phyloP scores from a whole-genome alignment of 2,329 filamentous ascomycete genomes.

The Aspergillus unguis region DNA sequence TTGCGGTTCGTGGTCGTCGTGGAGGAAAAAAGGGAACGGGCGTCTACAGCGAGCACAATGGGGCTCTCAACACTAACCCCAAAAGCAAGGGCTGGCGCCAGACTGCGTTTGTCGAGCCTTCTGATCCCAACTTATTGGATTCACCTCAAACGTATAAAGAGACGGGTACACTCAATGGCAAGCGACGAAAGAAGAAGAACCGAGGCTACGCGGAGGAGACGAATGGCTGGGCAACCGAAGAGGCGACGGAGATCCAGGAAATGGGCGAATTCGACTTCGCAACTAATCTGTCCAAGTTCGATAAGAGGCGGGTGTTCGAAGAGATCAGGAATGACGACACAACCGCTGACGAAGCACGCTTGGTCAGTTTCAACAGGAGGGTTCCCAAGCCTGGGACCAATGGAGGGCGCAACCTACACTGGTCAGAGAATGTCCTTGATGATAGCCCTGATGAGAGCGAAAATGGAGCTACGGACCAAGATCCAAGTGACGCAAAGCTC shows the following conservation, averaged over 20 bases:
- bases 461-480: constrained; percentile 59
- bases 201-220: constrained; percentile 52
- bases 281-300: constrained; percentile 85
- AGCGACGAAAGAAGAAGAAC: constrained; percentile 47
- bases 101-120: constrained; percentile 61
- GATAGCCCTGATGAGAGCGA: constrained; percentile 70
- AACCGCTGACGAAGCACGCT: constrained; percentile 81
- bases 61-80: constrained; percentile 32
- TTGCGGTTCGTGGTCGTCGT: constrained; percentile 45
- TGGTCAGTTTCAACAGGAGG: constrained; percentile 81
- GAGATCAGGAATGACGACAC: constrained; percentile 86
- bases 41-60: constrained; percentile 32
- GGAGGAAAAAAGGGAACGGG: constrained; percentile 42
- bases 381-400: constrained; percentile 63
- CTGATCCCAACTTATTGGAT: constrained; percentile 41
- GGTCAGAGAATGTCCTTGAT: constrained; percentile 87
- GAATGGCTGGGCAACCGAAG: constrained; percentile 93
- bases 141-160: constrained; percentile 27
- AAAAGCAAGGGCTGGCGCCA: constrained; percentile 66
- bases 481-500: constrained; percentile 39
- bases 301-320: constrained; percentile 87
- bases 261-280: constrained; percentile 94
- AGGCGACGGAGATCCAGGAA: constrained; percentile 90
- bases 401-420: constrained; percentile 85
- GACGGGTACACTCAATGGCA: constrained; percentile 26